Evolutionary conservation across 257 asterid species (phyloP).

Genomic region (Solanum commersonii): DNA sequence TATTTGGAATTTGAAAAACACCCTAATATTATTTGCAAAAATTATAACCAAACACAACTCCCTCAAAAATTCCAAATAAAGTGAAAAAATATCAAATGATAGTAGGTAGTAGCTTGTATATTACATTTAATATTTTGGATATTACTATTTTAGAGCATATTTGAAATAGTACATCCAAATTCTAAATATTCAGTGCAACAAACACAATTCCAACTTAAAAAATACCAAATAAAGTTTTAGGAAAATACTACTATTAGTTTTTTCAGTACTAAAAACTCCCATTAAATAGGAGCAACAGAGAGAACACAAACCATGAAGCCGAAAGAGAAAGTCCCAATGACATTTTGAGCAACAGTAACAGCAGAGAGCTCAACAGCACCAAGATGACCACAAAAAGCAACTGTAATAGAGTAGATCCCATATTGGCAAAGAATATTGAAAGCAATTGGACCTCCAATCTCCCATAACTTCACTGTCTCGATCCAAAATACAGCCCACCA

Average conservation of each 20-base stretch:
- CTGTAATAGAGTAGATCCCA: conserved; percentile 29
- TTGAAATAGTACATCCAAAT: neutral
- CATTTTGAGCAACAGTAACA: conserved; percentile 51
- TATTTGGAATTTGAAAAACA: neutral
- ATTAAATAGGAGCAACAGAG: neutral
- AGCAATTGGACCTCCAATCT: conserved; percentile 59
- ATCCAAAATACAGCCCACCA: conserved; percentile 42
- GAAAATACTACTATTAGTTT: too few species aligned
- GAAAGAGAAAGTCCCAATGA: conserved; percentile 48
- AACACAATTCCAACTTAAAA: neutral
- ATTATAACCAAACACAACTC: neutral
- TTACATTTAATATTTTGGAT: too few species aligned
- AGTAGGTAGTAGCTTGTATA: too few species aligned
- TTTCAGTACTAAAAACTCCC: neutral
- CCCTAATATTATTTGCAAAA: neutral
- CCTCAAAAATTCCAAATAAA: neutral
- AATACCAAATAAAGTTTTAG: neutral
- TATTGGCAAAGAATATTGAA: conserved; percentile 55
- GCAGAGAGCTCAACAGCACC: conserved; percentile 64
- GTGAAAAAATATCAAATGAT: too few species aligned
- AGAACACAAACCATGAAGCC: conserved; percentile 53
- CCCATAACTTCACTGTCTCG: conserved; percentile 60
- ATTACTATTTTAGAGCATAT: too few species aligned
- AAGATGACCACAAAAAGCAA: conserved; percentile 63
- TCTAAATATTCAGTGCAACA: neutral